These are phyloP conservation scores for Mortierella sp. DNA, from an alignment of 371 early-diverging fungal genomes.

Conservation along the genomic window DNA sequence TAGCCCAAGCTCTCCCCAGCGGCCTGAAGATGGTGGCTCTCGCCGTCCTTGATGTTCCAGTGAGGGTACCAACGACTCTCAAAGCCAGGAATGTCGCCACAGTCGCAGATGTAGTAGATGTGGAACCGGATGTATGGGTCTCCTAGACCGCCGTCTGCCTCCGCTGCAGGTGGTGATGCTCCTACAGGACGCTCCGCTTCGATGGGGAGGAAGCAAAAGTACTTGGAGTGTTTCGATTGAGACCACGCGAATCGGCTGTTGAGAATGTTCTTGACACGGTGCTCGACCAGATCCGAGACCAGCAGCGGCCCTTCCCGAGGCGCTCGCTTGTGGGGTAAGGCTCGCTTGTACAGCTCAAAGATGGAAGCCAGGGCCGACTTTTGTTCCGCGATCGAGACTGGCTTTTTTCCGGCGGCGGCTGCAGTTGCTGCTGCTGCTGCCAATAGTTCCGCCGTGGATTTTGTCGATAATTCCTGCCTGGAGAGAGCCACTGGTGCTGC, in stretches of 20 bases:
- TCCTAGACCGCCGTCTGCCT: not conserved
- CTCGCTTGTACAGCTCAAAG: not conserved
- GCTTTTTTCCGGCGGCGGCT: not conserved
- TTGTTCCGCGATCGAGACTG: not conserved
- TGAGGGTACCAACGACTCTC: conserved; percentile 12
- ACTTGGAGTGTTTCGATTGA: not conserved
- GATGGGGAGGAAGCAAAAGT: conserved; percentile 3
- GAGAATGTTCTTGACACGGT: not conserved
- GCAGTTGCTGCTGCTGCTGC: not conserved
- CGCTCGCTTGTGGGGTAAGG: not conserved
- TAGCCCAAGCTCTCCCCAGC: conserved; percentile 9
- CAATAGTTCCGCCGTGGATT: not conserved
- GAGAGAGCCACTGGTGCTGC: too few species aligned
- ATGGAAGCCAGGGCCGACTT: not conserved
- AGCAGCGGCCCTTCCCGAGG: not conserved
- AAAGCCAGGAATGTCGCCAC: conserved; percentile 27
- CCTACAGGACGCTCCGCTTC: not conserved
- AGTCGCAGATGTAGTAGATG: conserved; percentile 25
- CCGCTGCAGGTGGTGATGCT: not conserved
- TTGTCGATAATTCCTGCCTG: too few species aligned
- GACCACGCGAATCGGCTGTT: not conserved
- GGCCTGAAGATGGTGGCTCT: not conserved
- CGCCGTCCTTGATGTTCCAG: conserved; percentile 15
- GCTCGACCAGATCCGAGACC: not conserved
- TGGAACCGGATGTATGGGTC: not conserved